Evolutionary conservation across 306 rosid species (phyloP), one percentile per base, ranked within the genome.

Genomic region (Quercus alba): DNA sequence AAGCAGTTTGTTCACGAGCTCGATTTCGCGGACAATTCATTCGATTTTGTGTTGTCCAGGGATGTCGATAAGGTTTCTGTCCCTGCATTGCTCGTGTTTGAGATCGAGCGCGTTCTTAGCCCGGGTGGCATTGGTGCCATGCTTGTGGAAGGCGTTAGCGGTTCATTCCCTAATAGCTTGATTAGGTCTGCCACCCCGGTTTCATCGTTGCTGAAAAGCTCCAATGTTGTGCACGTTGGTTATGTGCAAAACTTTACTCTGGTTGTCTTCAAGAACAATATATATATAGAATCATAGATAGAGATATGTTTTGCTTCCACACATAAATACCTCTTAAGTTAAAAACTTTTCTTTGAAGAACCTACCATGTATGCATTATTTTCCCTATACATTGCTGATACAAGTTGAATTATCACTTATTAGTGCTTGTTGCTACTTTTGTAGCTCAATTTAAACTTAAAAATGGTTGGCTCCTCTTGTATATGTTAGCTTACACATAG

Each of bases 121-220:
- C 93, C 99, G 1, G 96, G 92, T 8, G 99, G 99, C 49, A 84
- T 89, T 14, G 99, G 94, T 18, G 98, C 87, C 18, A 71, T 96
- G 61, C 86, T 93, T 74, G 82, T 89, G 20, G 77, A 13, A 3
- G 54, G 75, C 20, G 41, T 75, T 70, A 70, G 82, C 35, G 55
- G 66, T 78, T 77, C 85, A 3, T 70, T 78, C 44, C 88, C 87
- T 2, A 87, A 84, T 62, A 88, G 89, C 78, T 59, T 93, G 81
- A 91, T 93, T 23, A 84, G 92, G 66, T 88, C 98, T 30, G 98
- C 95, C 19, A 85, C 87, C 13, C 94, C 98, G 9, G 88, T 94
- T 25, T 92, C 97, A 1, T 92, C 97, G 0, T 80, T 88, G 38
- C 81, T 94, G 75, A 87, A 89, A 84, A 77, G 78, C 84, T 95